phyloP scores from a whole-genome alignment of 2,329 filamentous ascomycete genomes.

The Diaporthe citrichinensis region DNA sequence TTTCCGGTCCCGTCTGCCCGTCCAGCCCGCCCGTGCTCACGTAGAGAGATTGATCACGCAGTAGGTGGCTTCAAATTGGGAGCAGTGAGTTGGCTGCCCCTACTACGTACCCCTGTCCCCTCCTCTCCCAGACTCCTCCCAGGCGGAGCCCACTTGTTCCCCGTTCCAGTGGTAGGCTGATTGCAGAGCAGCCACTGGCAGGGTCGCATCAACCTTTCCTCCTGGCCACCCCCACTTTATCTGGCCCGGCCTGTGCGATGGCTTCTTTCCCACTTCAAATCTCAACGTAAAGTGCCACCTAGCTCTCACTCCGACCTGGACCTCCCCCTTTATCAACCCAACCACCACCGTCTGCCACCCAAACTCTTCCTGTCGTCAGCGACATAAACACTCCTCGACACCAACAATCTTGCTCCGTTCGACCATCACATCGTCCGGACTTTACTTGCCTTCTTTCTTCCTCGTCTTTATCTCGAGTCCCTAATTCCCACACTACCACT shows the following conservation, averaged over 20 bases:
- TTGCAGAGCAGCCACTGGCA: constrained; percentile 36
- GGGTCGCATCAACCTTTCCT: constrained; percentile 35
- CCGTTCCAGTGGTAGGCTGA: constrained; percentile 41
- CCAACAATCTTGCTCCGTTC: constrained; percentile 41
- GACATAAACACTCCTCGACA: constrained; percentile 35
- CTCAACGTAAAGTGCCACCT: constrained; percentile 42
- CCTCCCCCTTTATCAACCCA: constrained; percentile 42
- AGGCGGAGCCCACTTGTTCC: constrained; percentile 37
- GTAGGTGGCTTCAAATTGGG: constrained; percentile 23
- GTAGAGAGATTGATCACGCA: not conserved
- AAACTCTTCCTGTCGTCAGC: constrained; percentile 40
- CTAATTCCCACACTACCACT: constrained; percentile 47
- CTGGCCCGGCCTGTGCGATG: constrained; percentile 41
- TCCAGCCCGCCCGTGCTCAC: not conserved
- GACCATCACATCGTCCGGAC: constrained; percentile 42
- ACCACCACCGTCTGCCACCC: constrained; percentile 40
- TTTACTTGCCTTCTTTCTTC: constrained; percentile 48
- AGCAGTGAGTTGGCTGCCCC: constrained; percentile 15
- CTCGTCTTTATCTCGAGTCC: constrained; percentile 45
- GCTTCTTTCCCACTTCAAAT: constrained; percentile 43
- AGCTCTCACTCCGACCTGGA: constrained; percentile 36
- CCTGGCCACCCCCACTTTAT: constrained; percentile 39
- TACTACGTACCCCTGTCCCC: constrained; percentile 11
- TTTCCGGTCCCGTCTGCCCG: constrained; percentile 12
- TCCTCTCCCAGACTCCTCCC: constrained; percentile 28